Percentiles rank a stretch among this genome's conserved stretches.
Evolutionary conservation across 2,329 filamentous ascomycete species (phyloP).

Genomic region (Diaporthe vexans): DNA sequence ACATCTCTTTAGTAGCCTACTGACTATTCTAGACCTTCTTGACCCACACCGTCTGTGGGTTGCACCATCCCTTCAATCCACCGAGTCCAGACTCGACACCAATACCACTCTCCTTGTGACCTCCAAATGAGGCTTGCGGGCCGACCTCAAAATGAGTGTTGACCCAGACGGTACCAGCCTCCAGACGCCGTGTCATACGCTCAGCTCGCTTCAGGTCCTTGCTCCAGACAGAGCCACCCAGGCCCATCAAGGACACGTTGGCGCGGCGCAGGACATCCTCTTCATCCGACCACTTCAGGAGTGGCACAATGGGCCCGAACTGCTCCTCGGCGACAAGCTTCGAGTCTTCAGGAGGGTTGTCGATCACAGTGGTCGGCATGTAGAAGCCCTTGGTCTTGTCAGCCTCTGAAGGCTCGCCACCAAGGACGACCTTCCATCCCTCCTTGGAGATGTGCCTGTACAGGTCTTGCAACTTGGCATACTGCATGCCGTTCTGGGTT

Average conservation of each 20-base stretch:
- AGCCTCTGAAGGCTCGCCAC: slow-evolving; percentile 51
- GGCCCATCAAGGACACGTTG: slow-evolving; percentile 63
- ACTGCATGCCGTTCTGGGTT: slow-evolving; percentile 73
- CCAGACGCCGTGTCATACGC: slow-evolving; percentile 60
- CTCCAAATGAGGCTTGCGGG: slow-evolving; percentile 59
- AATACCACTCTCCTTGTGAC: slow-evolving; percentile 66
- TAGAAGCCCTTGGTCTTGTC: slow-evolving; percentile 64
- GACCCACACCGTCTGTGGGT: slow-evolving; percentile 39
- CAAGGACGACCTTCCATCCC: slow-evolving; percentile 58
- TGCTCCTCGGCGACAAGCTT: slow-evolving; percentile 69
- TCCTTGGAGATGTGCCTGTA: slow-evolving; percentile 26
- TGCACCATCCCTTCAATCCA: slow-evolving; percentile 52
- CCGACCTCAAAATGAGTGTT: slow-evolving; percentile 61
- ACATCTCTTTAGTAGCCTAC: too few species aligned
- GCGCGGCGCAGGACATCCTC: slow-evolving; percentile 61
- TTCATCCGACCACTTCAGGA: slow-evolving; percentile 59
- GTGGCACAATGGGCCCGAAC: slow-evolving; percentile 62
- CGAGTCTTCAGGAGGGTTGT: slow-evolving; percentile 70
- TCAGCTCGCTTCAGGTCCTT: slow-evolving; percentile 63
- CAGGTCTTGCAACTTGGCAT: slow-evolving; percentile 42
- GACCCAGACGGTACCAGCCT: slow-evolving; percentile 69
- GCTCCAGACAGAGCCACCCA: slow-evolving; percentile 68
- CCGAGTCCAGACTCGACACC: slow-evolving; percentile 61
- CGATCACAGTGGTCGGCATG: slow-evolving; percentile 70
- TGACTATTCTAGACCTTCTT: neutral